Conservation (phyloP, 2,329 filamentous ascomycete genomes). For the Xylaria sp. region DNA sequence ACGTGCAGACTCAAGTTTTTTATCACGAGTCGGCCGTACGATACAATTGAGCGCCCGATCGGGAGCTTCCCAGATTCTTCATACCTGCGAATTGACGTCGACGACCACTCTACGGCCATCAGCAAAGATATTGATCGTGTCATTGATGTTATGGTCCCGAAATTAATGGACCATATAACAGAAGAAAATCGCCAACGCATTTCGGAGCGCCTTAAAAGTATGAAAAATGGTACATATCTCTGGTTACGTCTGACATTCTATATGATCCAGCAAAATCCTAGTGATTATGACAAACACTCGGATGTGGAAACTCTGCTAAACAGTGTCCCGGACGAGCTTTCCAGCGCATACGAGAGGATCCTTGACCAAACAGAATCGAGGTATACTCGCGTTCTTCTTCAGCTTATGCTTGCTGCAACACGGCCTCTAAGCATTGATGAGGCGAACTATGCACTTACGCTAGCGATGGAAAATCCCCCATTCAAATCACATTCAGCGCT, state of each 20-base stretch:
- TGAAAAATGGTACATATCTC: conserved; percentile 16
- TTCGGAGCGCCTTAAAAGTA: not conserved
- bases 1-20: conserved; percentile 10
- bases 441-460: conserved; percentile 2
- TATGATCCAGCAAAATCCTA: not conserved
- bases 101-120: not conserved
- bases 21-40: conserved; percentile 10
- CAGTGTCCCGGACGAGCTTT: not conserved
- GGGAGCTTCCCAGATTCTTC: not conserved
- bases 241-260: conserved; percentile 9
- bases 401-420: conserved; percentile 3
- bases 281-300: not conserved
- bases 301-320: not conserved
- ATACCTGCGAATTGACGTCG: conserved; percentile 1
- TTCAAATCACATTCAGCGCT: not conserved
- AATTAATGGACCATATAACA: not conserved
- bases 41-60: not conserved
- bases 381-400: not conserved
- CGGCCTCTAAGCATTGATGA: not conserved
- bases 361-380: not conserved
- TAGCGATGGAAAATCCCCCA: not conserved
- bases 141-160: conserved; percentile 1
- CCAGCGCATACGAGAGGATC: conserved; percentile 13
- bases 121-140: conserved; percentile 6
- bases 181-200: not conserved